Evolutionary conservation across 108 stramenopile genomes (phyloP).

Genomic region (Thalassiosira profunda): DNA sequence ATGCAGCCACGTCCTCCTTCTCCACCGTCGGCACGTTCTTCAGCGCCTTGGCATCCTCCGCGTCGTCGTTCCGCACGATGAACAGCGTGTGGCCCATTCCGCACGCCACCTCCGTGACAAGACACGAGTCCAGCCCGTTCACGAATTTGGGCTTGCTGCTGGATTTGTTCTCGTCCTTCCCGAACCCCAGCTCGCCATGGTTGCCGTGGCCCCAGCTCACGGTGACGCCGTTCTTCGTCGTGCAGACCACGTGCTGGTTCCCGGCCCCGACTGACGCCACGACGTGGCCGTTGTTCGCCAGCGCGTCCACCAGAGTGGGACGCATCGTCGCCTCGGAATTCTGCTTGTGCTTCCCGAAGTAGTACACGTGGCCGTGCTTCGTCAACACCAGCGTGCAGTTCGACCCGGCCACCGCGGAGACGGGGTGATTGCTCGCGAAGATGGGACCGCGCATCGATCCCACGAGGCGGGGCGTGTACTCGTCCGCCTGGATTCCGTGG

Average conservation of each 20-base stretch:
- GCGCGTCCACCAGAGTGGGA: constrained; percentile 70
- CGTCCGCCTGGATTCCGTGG: constrained; percentile 84
- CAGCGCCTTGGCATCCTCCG: constrained; percentile 66
- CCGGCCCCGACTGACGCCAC: constrained; percentile 72
- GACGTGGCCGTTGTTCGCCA: constrained; percentile 90
- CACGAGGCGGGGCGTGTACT: constrained; percentile 79
- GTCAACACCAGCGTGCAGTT: constrained; percentile 75
- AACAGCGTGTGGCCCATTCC: constrained; percentile 86
- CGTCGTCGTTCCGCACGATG: constrained; percentile 72
- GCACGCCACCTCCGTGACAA: constrained; percentile 67
- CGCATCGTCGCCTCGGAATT: constrained; percentile 87
- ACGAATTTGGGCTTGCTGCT: constrained; percentile 86
- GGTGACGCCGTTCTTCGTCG: constrained; percentile 72
- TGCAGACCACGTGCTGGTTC: constrained; percentile 65
- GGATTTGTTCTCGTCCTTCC: constrained; percentile 65
- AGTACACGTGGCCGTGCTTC: constrained; percentile 85
- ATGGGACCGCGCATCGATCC: constrained; percentile 52
- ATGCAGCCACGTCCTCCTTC: constrained; percentile 27
- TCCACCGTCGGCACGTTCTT: constrained; percentile 52
- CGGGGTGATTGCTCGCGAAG: constrained; percentile 53
- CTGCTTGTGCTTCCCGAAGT: constrained; percentile 81
- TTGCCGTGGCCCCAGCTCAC: constrained; percentile 89
- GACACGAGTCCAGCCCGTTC: constrained; percentile 55
- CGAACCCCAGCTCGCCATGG: constrained; percentile 82
- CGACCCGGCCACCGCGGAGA: constrained; percentile 63